Evolutionary conservation across 495 filamentous ascomycete genomes (phyloP), one percentile per base, ranked within the genome.

Genomic region (Xeromyces bisporus): DNA sequence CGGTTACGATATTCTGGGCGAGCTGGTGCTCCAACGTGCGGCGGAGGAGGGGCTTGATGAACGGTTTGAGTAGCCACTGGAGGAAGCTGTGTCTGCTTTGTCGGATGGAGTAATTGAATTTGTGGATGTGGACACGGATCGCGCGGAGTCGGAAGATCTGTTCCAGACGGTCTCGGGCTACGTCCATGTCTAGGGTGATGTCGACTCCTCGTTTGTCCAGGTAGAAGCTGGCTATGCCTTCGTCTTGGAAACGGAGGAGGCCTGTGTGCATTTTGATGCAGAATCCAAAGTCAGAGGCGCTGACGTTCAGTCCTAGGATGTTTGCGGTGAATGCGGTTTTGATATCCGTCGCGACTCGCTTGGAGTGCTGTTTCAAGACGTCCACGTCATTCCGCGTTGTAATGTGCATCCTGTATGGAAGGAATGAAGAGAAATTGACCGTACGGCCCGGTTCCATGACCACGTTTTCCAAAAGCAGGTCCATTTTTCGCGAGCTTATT

Each of bases 161-260:
- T 37, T 92, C 83, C 0, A 87, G 46, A 4, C 65, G 57, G 36
- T 80, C 73, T 21, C 71, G 69, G 23, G 73, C 76, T 23, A 96
- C 66, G 40, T 92, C 81, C 3, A 93, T 55, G 38, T 87, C 80
- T 3, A 93, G 51, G 15, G 80, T 67, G 32, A 96, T 71, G 46
- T 96, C 87, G 29, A 93, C 71, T 1, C 87, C 87, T 4, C 80
- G 65, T 29, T 79, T 72, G 51, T 93, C 86, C 6, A 96, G 72
- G 15, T 66, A 68, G 50, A 93, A 83, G 29, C 73, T 80, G 17
- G 77, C 80, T 20, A 93, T 79, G 13, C 87, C 87, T 45, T 84
- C 69, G 44, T 91, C 82, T 18, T 66, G 69, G 13, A 92, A 56
- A 20, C 66, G 71, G 39, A 76, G 62, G 29, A 82, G 55, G 4